Evolutionary conservation across 2,329 filamentous ascomycete species (phyloP).

Genomic region (Xylaria hypoxylon): DNA sequence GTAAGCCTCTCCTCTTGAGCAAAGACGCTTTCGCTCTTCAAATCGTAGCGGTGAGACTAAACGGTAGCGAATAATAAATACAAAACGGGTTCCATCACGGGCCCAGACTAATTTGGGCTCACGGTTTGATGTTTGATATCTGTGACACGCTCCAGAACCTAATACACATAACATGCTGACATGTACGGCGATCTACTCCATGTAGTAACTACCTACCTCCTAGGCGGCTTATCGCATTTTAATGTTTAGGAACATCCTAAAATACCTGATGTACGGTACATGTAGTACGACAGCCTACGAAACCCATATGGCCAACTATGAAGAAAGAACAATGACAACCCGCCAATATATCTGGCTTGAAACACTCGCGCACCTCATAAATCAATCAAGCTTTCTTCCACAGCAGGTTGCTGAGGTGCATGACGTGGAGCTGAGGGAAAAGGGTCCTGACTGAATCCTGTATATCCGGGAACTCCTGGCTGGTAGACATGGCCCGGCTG

Average conservation of each 20-base stretch:
- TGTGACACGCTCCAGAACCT: slow-evolving; percentile 7
- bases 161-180: slow-evolving; percentile 1
- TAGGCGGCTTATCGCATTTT: not conserved
- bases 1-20: not conserved
- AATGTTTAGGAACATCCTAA: not conserved
- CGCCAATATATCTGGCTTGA: not conserved
- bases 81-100: slow-evolving; percentile 2
- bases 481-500: slow-evolving; percentile 56
- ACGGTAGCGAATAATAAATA: slow-evolving; percentile 15
- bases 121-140: slow-evolving; percentile 10
- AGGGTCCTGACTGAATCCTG: slow-evolving; percentile 67
- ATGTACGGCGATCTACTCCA: not conserved
- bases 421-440: slow-evolving; percentile 76
- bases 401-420: slow-evolving; percentile 66
- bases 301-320: not conserved
- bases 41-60: not conserved
- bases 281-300: not conserved
- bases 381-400: slow-evolving; percentile 85
- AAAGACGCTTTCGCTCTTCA: not conserved
- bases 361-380: slow-evolving; percentile 58
- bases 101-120: not conserved
- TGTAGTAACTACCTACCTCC: not conserved
- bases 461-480: slow-evolving; percentile 54
- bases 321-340: not conserved
- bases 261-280: not conserved